Base-by-base conservation (phyloP, 331 rosid species). In the Rosa hybrid region DNA sequence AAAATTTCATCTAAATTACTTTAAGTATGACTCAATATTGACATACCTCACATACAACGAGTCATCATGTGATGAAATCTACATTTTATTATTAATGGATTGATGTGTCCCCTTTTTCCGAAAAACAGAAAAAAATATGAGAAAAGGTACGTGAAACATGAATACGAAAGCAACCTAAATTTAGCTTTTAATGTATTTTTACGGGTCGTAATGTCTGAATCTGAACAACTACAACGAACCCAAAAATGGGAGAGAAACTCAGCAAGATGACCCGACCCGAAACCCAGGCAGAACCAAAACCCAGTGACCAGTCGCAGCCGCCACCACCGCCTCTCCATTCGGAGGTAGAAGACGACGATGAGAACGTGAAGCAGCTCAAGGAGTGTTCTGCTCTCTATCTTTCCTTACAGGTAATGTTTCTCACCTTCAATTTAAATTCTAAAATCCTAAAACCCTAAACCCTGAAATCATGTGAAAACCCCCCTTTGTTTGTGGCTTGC, bases 311-410 rank as follows among this genome's bases (percentile, higher is more conserved):
- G 42, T 60, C 72, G 5, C 23, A 71, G 49, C 13, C 79, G 48
- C 76, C 78, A 1, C 70, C 84, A 53, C 82, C 84, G 2, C 81
- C 74, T 75, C 91, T 91, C 71, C 88, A 34, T 73, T 77, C 70
- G 17, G 97, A 89, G 11, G 90, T 81, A 8, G 94, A 91, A 64
- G 97, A 87, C 4, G 94, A 89, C 3, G 94, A 93, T 16, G 97
- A 91, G 77, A 94, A 89, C 74, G 94, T 90, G 38, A 92, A 87
- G 44, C 92, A 92, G 81, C 94, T 92, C 76, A 84, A 87, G 3
- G 89, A 90, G 68, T 94, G 98, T 74, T 87, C 96, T 17, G 76
- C 90, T 60, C 57, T 87, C 71, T 92, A 94, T 86, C 86, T 90
- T 18, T 71, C 83, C 44, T 86, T 94, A 83, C 97, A 94, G 97